These are phyloP conservation scores for Colletotrichum sojae DNA, from an alignment of 2,329 filamentous ascomycete genomes.

Conservation along the genomic window DNA sequence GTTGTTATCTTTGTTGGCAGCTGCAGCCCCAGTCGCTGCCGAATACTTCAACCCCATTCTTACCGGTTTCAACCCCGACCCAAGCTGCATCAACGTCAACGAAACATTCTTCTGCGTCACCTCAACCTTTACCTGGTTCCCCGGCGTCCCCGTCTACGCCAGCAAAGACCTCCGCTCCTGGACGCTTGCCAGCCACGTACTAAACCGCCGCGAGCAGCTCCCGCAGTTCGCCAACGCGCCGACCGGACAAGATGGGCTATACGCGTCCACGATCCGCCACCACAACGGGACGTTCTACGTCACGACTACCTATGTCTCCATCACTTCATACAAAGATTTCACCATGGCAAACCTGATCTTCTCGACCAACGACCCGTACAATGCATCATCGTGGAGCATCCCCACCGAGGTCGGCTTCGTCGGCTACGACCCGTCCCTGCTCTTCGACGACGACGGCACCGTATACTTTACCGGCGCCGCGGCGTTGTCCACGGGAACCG, in stretches of 20 bases:
- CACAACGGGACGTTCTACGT: slow-evolving; percentile 43
- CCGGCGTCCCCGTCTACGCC: slow-evolving; percentile 61
- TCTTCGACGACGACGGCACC: slow-evolving; percentile 70
- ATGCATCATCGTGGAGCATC: slow-evolving; percentile 41
- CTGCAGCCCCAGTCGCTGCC: no score
- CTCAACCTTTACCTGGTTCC: slow-evolving; percentile 73
- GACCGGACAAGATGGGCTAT: slow-evolving; percentile 43
- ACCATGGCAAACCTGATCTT: slow-evolving; percentile 43
- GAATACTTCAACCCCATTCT: slow-evolving; percentile 46
- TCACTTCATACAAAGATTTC: slow-evolving; percentile 41
- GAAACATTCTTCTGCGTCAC: slow-evolving; percentile 58
- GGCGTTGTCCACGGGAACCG: neutral
- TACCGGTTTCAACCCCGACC: slow-evolving; percentile 50
- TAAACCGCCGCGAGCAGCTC: neutral
- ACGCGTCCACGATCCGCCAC: slow-evolving; percentile 45
- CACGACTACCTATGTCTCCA: neutral
- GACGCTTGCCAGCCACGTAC: slow-evolving; percentile 44
- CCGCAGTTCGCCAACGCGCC: neutral
- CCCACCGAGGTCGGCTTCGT: slow-evolving; percentile 41
- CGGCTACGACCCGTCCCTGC: slow-evolving; percentile 62
- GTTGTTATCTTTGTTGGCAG: no score
- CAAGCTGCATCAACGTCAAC: slow-evolving; percentile 47
- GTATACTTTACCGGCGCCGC: slow-evolving; percentile 57
- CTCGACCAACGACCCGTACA: slow-evolving; percentile 35
- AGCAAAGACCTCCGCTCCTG: slow-evolving; percentile 50